Conservation (phyloP, 495 filamentous ascomycete genomes). For the Penicillium nucicola region DNA sequence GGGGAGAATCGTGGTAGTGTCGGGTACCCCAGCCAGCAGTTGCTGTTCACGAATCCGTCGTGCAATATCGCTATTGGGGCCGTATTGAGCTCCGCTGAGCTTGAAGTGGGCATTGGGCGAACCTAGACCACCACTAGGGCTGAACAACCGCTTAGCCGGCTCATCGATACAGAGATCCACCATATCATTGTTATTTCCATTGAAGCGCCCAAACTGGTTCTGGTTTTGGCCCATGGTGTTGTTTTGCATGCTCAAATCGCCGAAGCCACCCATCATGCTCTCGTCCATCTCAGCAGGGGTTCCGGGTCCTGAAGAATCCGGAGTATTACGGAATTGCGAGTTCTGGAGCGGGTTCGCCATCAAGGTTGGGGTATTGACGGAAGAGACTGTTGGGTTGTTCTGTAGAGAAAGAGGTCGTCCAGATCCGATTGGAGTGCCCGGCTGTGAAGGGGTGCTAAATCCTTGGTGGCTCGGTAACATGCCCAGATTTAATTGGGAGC, state of each 20-base stretch:
- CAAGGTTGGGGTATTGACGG: slow-evolving; percentile 91
- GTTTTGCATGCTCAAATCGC: slow-evolving; percentile 54
- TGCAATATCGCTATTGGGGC: slow-evolving; percentile 71
- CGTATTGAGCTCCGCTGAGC: slow-evolving; percentile 67
- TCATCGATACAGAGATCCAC: slow-evolving; percentile 87
- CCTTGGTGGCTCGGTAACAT: slow-evolving; percentile 71
- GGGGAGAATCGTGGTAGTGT: slow-evolving; percentile 50
- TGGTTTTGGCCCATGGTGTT: slow-evolving; percentile 56
- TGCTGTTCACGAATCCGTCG: slow-evolving; percentile 71
- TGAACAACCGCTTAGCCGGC: slow-evolving; percentile 89
- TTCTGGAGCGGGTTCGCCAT: slow-evolving; percentile 61
- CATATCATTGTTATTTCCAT: slow-evolving; percentile 51
- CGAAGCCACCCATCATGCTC: slow-evolving; percentile 52
- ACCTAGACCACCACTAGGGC: slow-evolving; percentile 71
- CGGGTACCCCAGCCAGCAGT: slow-evolving; percentile 60
- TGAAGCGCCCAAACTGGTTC: slow-evolving; percentile 43
- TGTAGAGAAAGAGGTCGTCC: slow-evolving; percentile 65
- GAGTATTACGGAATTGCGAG: slow-evolving; percentile 63
- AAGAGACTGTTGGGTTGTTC: slow-evolving; percentile 96
- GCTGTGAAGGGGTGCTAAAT: slow-evolving; percentile 72
- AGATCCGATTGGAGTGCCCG: slow-evolving; percentile 76
- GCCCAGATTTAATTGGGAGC: slow-evolving; percentile 70
- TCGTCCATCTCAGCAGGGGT: slow-evolving; percentile 67
- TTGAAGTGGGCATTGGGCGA: slow-evolving; percentile 67
- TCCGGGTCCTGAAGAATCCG: slow-evolving; percentile 71